Base-by-base conservation (phyloP, 2,329 filamentous ascomycete species). In the Ascochyta rabiei region DNA sequence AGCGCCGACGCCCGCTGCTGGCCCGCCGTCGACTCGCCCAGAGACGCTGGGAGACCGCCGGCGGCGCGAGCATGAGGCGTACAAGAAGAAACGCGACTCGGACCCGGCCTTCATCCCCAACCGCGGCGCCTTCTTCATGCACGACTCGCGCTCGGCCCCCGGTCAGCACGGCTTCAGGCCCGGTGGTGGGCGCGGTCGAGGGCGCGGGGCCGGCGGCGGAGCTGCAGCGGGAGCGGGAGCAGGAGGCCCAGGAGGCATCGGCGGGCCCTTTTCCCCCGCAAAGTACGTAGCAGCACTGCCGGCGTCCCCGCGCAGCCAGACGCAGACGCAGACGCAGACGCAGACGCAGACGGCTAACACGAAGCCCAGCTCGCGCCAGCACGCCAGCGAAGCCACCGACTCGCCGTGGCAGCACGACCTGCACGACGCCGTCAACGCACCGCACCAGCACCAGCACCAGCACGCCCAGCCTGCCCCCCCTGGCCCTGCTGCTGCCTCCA, bases 101-200 rank as follows among this genome's bases (percentile, higher is more conserved):
- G 91, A 96, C 74, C 93, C 93, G 31, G 87, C 93, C 10, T 96
- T 96, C 77, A 93, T 97, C 50, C 93, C 95, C 48, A 97, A 96
- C 70, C 84, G 93, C 62, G 95, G 95, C 55, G 89, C 90, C 59
- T 98, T 98, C 81, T 98, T 97, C 79, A 92, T 98, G 86, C 93
- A 98, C 75, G 95, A 98, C 73, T 91, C 95, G 69, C 86, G 91
- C 59, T 85, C 89, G 51, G 89, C 89, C n/a, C 84, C 88, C 39
- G 86, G 87, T 62, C 84, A 87, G 48, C 93, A 93, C 75, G 89
- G 89, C 48, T 91, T 93, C 75, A 83, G 89, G 53, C 85, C 87
- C 12, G 57, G 62, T 38, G 84, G 84, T 28, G 83, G 88, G 75
- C 87, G 86, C 33, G 79, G 83, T 57, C 82, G 86, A 44, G 78